Percentiles rank a stretch among this genome's conserved stretches.
Evolutionary conservation across 257 asterid genomes (phyloP).

Genomic region (Ilex aquifolium): DNA sequence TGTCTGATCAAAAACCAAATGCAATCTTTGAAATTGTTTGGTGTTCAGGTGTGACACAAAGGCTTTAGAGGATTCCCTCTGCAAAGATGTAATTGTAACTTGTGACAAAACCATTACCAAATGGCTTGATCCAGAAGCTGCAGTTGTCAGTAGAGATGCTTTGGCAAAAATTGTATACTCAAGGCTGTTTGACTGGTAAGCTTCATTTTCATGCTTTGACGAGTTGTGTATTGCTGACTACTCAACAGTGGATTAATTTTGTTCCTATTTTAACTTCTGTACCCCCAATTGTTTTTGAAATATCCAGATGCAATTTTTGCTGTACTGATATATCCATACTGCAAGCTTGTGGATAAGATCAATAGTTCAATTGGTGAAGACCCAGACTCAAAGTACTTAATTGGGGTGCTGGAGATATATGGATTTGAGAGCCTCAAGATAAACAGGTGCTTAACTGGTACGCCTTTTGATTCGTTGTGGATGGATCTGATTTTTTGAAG

Average conservation of each 20-base stretch:
- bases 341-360: conserved; percentile 79
- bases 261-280: not conserved
- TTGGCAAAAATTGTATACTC: conserved; percentile 24
- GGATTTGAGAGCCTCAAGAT: conserved; percentile 94
- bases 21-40: not conserved
- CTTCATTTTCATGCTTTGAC: not conserved
- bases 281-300: not conserved
- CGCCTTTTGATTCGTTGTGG: conserved; percentile 44
- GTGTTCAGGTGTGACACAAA: conserved; percentile 23
- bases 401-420: conserved; percentile 81
- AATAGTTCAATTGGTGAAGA: conserved; percentile 77
- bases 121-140: conserved; percentile 25
- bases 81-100: conserved; percentile 23
- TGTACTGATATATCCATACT: not conserved
- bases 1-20: too few relatives aligned
- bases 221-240: not conserved
- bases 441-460: conserved; percentile 90
- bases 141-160: conserved; percentile 25
- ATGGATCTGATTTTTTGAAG: not conserved
- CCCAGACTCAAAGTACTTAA: conserved; percentile 55
- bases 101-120: conserved; percentile 23
- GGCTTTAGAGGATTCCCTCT: conserved; percentile 23
- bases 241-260: not conserved
- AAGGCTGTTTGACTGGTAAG: conserved; percentile 24
- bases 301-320: not conserved